phyloP scores from a whole-genome alignment of 1,284 basidiomycete genomes.

The Golubevia sp. region DNA sequence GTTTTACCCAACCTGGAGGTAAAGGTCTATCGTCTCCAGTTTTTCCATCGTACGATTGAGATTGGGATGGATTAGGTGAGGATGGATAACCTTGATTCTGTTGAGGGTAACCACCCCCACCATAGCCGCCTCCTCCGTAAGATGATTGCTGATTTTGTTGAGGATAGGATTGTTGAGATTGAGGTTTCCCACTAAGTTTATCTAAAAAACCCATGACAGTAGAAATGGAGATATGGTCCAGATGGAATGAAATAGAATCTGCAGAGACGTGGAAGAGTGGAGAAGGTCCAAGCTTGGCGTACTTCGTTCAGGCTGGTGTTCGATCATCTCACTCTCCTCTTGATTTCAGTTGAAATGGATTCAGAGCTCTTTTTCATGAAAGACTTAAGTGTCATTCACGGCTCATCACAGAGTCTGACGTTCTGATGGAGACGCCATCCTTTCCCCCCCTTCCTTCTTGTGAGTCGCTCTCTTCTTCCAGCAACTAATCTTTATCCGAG shows the following conservation, averaged over 20 bases:
- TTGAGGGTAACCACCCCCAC: conserved; percentile 1
- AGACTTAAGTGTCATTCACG: too few relatives aligned
- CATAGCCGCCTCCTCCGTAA: conserved; percentile 6
- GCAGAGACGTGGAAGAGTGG: too few relatives aligned
- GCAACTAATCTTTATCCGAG: too few relatives aligned
- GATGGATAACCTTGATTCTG: neutral
- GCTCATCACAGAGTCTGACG: too few relatives aligned
- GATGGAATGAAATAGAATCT: neutral
- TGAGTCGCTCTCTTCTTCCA: too few relatives aligned
- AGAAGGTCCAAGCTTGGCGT: too few relatives aligned
- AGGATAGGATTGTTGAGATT: conserved; percentile 18
- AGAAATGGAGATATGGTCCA: neutral
- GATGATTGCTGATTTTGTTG: conserved; percentile 8
- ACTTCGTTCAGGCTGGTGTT: too few relatives aligned
- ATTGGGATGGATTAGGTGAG: conserved; percentile 1
- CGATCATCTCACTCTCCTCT: too few relatives aligned
- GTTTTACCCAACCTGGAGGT: conserved; percentile 44
- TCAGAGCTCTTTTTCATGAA: too few relatives aligned
- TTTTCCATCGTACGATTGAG: conserved; percentile 13
- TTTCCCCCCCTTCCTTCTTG: too few relatives aligned
- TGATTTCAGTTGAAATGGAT: too few relatives aligned
- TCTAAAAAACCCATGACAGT: conserved; percentile 49
- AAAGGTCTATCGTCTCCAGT: conserved; percentile 29
- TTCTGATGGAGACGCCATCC: too few relatives aligned
- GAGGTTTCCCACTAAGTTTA: conserved; percentile 30